These are phyloP conservation scores for Pyricularia sp. DNA, from an alignment of 2,329 filamentous ascomycete genomes.

Conservation along the genomic window DNA sequence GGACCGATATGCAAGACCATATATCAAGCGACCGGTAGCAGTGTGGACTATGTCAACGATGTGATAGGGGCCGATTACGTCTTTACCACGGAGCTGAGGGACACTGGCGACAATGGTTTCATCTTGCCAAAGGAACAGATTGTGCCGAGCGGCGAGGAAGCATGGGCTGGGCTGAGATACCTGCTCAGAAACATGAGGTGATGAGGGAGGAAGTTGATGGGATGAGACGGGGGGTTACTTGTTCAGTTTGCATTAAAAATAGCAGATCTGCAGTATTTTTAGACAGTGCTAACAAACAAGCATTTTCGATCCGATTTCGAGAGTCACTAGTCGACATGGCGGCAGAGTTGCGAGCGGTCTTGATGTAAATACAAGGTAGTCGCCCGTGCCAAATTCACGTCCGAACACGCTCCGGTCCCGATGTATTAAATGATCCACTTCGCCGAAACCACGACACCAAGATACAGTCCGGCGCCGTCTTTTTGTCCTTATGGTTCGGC, in stretches of 20 bases:
- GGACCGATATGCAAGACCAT: conserved; percentile 48
- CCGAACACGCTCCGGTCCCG: too few relatives aligned
- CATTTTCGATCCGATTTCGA: background rate
- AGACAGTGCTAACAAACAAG: background rate
- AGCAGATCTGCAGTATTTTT: background rate
- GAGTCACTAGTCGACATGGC: background rate
- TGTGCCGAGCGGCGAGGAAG: conserved; percentile 27
- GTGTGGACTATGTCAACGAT: conserved; percentile 31
- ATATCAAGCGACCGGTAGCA: conserved; percentile 38
- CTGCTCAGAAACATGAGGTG: conserved; percentile 33
- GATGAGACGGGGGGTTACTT: background rate
- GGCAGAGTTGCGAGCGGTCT: background rate
- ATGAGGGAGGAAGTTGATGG: background rate
- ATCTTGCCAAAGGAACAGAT: conserved; percentile 29
- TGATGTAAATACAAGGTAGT: too few relatives aligned
- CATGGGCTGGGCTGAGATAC: conserved; percentile 42
- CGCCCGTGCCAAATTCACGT: too few relatives aligned
- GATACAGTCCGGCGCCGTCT: background rate
- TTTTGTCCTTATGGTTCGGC: background rate
- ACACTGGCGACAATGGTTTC: conserved; percentile 25
- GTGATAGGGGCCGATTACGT: conserved; percentile 26
- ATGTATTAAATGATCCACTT: background rate
- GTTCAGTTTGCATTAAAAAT: background rate
- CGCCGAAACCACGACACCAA: background rate
- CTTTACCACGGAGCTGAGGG: conserved; percentile 27